Percentiles rank a stretch among this genome's conserved stretches.
Conservation (phyloP, 352 stramenopile genomes). For the Nothophytophthora sp. region DNA sequence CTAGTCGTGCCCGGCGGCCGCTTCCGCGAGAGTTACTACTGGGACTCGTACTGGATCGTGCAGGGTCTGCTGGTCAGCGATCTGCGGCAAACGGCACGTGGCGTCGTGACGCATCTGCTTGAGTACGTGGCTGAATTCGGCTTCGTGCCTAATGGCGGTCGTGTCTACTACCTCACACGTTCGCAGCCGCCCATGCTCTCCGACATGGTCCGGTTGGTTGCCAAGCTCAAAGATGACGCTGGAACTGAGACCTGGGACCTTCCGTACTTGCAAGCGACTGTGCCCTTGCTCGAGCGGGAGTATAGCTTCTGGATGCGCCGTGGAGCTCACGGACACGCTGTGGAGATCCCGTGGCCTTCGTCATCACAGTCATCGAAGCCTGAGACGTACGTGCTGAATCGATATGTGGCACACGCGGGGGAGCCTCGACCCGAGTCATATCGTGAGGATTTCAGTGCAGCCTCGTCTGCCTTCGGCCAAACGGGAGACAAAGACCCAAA, state of each 20-base stretch:
- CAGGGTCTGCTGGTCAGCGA: conserved; percentile 82
- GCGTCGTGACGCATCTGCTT: conserved; percentile 86
- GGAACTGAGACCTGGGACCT: conserved; percentile 42
- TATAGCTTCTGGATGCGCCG: conserved; percentile 87
- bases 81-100: conserved; percentile 76
- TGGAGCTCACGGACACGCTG: conserved; percentile 55
- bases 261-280: conserved; percentile 47
- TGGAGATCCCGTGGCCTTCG: conserved; percentile 38
- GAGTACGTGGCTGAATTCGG: conserved; percentile 86
- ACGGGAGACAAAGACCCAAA: conserved; percentile 45
- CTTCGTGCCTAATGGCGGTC: conserved; percentile 90
- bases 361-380: not conserved
- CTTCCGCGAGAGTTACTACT: conserved; percentile 94
- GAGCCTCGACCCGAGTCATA: conserved; percentile 88
- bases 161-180: conserved; percentile 92
- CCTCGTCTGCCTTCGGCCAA: conserved; percentile 57
- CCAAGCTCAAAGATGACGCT: conserved; percentile 30
- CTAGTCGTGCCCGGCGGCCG: conserved; percentile 89
- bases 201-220: conserved; percentile 79
- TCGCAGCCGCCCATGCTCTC: conserved; percentile 91
- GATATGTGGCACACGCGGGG: conserved; percentile 74
- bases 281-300: conserved; percentile 78
- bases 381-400: conserved; percentile 64
- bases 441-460: conserved; percentile 73
- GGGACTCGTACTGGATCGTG: conserved; percentile 94